Percentiles rank a stretch among this genome's conserved stretches.
Conservation (phyloP, 257 asterid genomes). For the Echites panduratus region DNA sequence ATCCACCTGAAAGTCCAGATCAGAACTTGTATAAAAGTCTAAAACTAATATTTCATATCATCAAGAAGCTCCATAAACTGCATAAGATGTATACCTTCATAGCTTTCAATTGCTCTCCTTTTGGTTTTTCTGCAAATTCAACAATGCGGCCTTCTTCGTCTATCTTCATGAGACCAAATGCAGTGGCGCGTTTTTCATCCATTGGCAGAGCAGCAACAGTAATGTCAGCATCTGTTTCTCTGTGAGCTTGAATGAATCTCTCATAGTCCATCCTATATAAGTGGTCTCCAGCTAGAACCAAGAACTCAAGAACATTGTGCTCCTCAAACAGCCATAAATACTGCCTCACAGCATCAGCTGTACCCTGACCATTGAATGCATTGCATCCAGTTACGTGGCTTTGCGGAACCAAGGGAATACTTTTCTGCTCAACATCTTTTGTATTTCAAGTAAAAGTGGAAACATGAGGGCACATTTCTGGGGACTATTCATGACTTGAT, state of each 20-base stretch:
- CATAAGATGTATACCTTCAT: slow-evolving; percentile 49
- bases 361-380: slow-evolving; percentile 49
- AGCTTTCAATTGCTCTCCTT: slow-evolving; percentile 81
- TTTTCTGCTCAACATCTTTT: not conserved
- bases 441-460: not conserved
- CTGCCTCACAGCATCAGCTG: slow-evolving; percentile 98
- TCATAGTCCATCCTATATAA: slow-evolving; percentile 93
- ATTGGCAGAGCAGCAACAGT: slow-evolving; percentile 95
- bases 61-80: slow-evolving; percentile 2
- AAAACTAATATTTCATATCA: not conserved
- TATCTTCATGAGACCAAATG: slow-evolving; percentile 94
- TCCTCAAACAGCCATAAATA: slow-evolving; percentile 91
- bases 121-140: slow-evolving; percentile 92
- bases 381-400: slow-evolving; percentile 10
- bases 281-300: slow-evolving; percentile 95
- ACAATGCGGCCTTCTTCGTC: slow-evolving; percentile 93
- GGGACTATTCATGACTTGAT: not conserved
- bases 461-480: not conserved
- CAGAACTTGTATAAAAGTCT: not conserved
- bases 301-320: slow-evolving; percentile 75
- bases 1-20: slow-evolving; percentile 54
- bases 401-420: slow-evolving; percentile 1
- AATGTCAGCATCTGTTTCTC: slow-evolving; percentile 98
- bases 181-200: slow-evolving; percentile 95
- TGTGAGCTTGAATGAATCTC: slow-evolving; percentile 89